Evolutionary conservation across 441 rosid genomes (phyloP), one percentile per base, ranked within the genome.

Genomic region (Gossypium gossypioides): DNA sequence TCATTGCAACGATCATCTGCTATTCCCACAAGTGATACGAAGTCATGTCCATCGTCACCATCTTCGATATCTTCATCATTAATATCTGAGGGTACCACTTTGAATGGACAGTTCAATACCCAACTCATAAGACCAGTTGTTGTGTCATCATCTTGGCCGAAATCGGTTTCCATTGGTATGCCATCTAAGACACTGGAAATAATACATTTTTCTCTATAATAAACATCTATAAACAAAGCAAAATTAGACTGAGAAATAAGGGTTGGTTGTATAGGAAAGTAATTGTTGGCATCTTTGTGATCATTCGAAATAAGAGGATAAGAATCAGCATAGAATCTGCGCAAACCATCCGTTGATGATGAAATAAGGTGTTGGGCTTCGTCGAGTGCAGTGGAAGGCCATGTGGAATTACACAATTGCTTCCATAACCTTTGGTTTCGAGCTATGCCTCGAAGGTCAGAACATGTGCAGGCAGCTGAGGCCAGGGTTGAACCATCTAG

Each of bases 311-410:
- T 13, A 16, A 72, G 61, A 1, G 81, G 77, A 19, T 48, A 78
- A 24, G 84, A 78, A n/a, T 81, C 78, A 6, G 79, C 76, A 52
- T 79, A 81, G 72, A 84, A 72, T 22, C 69, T 60, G 68, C 65
- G 13, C 65, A 79, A 81, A 37, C 78, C 74, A 8, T 55, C 19
- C 1, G 32, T 34, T 0, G 62, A 0, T 0, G 69, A 40, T 0
- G 73, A 40, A 54, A 75, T 4, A 13, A 65, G 70, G 5, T 21
- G 74, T 37, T 34, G 48, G 6, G 75, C 69, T 62, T 69, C 78
- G 7, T 71, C 29, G 16, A 69, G 62, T 6, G 70, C 61, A 6
- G 84, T 77, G 5, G 82, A 85, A 61, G 86, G 85, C 82, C 86
- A 80, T 7, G 75, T 72, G 51, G 78, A 75, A 52, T 68, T 72